Base-by-base conservation (phyloP, 805 yeast genomes). In the Metschnikowia similis region DNA sequence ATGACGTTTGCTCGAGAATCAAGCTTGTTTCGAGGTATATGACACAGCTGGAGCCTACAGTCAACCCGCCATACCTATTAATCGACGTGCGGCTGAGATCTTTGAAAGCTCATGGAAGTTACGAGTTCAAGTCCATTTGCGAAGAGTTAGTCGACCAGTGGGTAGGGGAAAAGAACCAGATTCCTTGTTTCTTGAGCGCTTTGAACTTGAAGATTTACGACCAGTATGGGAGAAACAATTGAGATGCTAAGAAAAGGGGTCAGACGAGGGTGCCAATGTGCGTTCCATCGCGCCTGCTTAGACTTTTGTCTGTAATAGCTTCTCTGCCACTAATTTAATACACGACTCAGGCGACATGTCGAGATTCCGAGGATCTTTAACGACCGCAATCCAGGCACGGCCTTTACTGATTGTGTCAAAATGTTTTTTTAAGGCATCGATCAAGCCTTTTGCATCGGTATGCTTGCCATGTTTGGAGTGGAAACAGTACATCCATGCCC, bases 121-220 rank as follows among this genome's bases (percentile, higher is more conserved):
- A 66, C 47, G 76, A 57, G 14, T 71, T 72, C 57, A 72, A 69
- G 50, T 50, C 49, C 8, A 34, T 67, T 30, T 71, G 73, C 51
- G 79, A 79, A 51, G 76, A 79, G 42, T 71, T 88, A 50, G 75
- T 86, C 13, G 66, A 76, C 8, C 77, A 79, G 50, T 88, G 94
- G 90, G 80, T 87, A 2, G 71, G 74, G 38, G 85, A 85, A 38
- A 79, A 82, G 55, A 78, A 77, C 29, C 89, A 87, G 56, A 79
- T 88, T 13, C 87, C 94, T 0, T 85, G 95, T 55, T 85, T 89
- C 56, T 68, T 89, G 48, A 83, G 91, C 50, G 89, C 91, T 1
- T 67, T 89, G 53, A 87, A 82, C 39, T 68, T 89, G 48, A 84
- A 80, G 61, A 64, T 89, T 13, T 84, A 80, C 67, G 86, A 85